phyloP scores from a whole-genome alignment of 129 eudicot genomes.

The Artemisia tridentata region DNA sequence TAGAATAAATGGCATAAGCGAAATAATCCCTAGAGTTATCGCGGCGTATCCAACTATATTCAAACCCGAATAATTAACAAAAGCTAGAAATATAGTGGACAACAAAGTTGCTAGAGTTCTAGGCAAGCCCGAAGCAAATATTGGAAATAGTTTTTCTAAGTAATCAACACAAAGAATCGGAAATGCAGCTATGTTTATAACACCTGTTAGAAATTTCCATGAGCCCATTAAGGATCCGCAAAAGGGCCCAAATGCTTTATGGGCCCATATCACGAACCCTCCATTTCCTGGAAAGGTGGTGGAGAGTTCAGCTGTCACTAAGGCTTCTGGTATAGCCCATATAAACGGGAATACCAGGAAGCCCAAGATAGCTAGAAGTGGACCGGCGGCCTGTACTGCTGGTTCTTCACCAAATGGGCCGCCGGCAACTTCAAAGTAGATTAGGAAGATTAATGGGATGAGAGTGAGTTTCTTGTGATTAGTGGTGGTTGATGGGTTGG shows the following conservation, averaged over 20 bases:
- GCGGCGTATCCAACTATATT: constrained; percentile 46
- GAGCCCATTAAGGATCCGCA: constrained; percentile 54
- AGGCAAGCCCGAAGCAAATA: constrained; percentile 36
- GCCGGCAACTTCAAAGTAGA: not conserved
- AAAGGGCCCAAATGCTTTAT: constrained; percentile 51
- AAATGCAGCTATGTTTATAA: constrained; percentile 54
- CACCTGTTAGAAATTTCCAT: constrained; percentile 56
- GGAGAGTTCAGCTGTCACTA: constrained; percentile 52
- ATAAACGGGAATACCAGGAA: constrained; percentile 52
- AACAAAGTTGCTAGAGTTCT: constrained; percentile 32
- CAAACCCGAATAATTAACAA: constrained; percentile 44
- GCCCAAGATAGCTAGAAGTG: constrained; percentile 47
- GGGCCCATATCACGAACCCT: constrained; percentile 52
- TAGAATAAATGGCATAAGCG: constrained; percentile 41
- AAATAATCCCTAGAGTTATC: constrained; percentile 34
- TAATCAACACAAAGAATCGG: constrained; percentile 49
- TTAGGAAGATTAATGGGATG: not conserved
- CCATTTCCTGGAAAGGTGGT: constrained; percentile 56
- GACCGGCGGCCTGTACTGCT: not conserved
- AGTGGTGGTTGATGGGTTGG: not conserved
- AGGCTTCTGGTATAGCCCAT: constrained; percentile 63
- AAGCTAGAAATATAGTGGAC: constrained; percentile 32
- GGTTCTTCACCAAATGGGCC: not conserved
- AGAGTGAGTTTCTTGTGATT: not conserved
- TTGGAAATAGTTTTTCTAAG: constrained; percentile 33